These are phyloP conservation scores for Pichia pseudocactophila DNA, from an alignment of 805 yeast species.

Conservation along the genomic window DNA sequence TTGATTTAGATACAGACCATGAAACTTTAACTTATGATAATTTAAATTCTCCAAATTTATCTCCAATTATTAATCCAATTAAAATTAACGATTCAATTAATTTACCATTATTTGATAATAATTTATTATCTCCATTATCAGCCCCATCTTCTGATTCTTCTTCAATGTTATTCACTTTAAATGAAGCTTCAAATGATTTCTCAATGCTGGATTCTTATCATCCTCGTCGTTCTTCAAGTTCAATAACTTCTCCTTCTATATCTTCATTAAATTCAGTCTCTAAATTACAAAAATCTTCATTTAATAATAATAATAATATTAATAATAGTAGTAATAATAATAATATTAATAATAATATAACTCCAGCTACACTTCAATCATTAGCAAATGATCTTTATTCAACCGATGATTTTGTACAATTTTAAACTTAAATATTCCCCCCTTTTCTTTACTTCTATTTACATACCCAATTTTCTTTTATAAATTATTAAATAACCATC, in stretches of 20 bases:
- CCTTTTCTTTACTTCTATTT: too few relatives aligned
- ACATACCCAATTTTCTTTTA: too few relatives aligned
- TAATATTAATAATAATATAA: slow-evolving; percentile 4
- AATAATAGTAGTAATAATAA: too few relatives aligned
- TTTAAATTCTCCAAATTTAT: too few relatives aligned
- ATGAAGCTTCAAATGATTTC: neutral
- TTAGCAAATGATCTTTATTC: neutral
- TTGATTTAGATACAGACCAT: neutral
- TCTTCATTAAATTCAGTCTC: neutral
- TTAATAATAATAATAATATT: too few relatives aligned
- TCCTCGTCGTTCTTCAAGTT: neutral
- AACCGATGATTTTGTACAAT: slow-evolving; percentile 2
- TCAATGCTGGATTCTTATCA: neutral
- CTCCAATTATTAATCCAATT: too few relatives aligned
- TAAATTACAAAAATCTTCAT: neutral
- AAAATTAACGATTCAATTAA: neutral
- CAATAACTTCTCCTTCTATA: neutral
- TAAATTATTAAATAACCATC: slow-evolving; percentile 1
- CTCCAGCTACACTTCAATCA: neutral
- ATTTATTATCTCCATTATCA: neutral
- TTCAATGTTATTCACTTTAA: slow-evolving; percentile 2
- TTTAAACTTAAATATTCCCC: too few relatives aligned
- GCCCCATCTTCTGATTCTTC: slow-evolving; percentile 10
- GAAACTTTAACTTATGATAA: neutral
- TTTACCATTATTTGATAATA: too few relatives aligned